Base-by-base conservation (phyloP, 345 rosid genomes). In the Anastatica hierochuntica region DNA sequence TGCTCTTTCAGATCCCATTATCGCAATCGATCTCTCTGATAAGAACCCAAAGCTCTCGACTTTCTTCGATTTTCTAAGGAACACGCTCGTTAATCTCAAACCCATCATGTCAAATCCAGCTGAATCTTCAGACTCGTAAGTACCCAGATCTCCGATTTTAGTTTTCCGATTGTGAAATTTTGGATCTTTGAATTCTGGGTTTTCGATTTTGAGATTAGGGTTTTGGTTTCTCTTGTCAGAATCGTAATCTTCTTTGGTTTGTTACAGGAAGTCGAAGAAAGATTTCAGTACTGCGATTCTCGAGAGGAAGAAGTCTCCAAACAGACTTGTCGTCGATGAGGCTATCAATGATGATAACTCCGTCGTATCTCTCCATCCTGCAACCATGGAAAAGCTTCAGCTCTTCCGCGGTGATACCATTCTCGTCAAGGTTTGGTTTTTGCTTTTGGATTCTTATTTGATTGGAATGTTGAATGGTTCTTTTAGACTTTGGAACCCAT, bases 321-420 rank as follows among this genome's bases (percentile, higher is more conserved):
- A 92, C 60, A 75, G 98, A 21, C 94, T 92, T 23, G 75, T 92
- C 56, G 98, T 88, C 35, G 98, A 92, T 54, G 98, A 92, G 60
- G 94, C 98, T 18, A 23, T 73, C 17, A 29, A 29, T 9, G 33
- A 29, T 29, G 33, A 29, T 29, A 5, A n/a, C n/a, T n/a, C n/a
- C n/a, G n/a, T n/a, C n/a, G n/a, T n/a, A n/a, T n/a, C n/a, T n/a
- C n/a, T n/a, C 29, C 88, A 88, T 49, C 97, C 98, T 8, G 94
- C 83, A 0, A 88, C 98, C 47, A 92, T 88, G 98, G 98, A 92
- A 76, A 92, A 88, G 86, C 98, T 92, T 53, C 98, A 92, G 77
- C 84, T 92, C 37, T 92, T 92, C 72, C 85, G 98, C 9, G 98
- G 98, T 9, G 96, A 92, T 61, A 92, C 98, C 16, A 81, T 92